A percentile compares a stretch with the other conserved stretches of the same genome.
Conservation (phyloP, 306 rosid genomes). For the Cicer pinnatifidum region DNA sequence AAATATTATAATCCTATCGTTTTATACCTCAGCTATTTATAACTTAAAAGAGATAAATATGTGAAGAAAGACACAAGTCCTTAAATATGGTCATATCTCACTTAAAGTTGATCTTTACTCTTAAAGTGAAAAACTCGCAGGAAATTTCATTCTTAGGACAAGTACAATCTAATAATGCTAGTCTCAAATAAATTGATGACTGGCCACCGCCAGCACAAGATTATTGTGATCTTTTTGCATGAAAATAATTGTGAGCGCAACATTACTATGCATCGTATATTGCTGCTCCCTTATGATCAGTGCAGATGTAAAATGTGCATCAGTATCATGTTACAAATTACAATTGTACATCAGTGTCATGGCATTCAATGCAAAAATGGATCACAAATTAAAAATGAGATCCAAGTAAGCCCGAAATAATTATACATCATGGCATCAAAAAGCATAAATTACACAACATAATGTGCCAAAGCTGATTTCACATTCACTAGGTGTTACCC, state of each 20-base stretch:
- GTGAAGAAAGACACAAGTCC: too few relatives aligned
- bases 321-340: not conserved
- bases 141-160: too few relatives aligned
- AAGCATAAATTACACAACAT: conserved; percentile 36
- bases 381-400: conserved; percentile 40
- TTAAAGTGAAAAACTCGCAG: too few relatives aligned
- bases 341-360: conserved; percentile 45
- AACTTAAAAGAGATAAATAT: too few relatives aligned
- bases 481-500: conserved; percentile 24
- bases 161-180: not conserved
- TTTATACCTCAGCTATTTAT: too few relatives aligned
- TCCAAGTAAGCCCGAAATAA: conserved; percentile 42
- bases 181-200: not conserved
- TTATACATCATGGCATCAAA: conserved; percentile 40
- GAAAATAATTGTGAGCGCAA: conserved; percentile 4
- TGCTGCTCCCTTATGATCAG: conserved; percentile 44
- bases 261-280: conserved; percentile 30
- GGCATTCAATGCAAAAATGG: conserved; percentile 43
- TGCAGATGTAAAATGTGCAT: conserved; percentile 52
- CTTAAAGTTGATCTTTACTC: too few relatives aligned
- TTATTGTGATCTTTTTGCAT: conserved; percentile 11
- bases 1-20: too few relatives aligned
- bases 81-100: too few relatives aligned
- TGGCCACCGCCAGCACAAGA: not conserved
- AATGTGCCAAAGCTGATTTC: conserved; percentile 26